These are phyloP conservation scores for Stachybotrys echinatus DNA, from an alignment of 2,329 filamentous ascomycete species.

Conservation along the genomic window DNA sequence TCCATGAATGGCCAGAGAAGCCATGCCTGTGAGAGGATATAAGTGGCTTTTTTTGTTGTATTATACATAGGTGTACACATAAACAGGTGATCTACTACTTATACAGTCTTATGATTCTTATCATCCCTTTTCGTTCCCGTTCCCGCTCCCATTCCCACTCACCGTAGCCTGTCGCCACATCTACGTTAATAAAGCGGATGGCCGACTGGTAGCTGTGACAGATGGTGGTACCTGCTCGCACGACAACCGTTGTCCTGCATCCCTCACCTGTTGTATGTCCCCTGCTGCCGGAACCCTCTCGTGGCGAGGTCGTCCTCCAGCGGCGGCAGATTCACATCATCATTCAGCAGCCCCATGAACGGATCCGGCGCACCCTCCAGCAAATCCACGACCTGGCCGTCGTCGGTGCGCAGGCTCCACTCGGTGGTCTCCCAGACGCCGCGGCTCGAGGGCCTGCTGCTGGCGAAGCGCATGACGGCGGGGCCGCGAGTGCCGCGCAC, in stretches of 20 bases:
- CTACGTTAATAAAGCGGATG: too few relatives aligned
- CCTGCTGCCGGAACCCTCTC: conserved; percentile 49
- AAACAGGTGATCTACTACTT: conserved; percentile 12
- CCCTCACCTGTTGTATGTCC: conserved; percentile 24
- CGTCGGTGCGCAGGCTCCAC: conserved; percentile 74
- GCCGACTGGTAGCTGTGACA: too few relatives aligned
- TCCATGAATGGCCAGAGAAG: conserved; percentile 13
- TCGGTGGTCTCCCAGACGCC: conserved; percentile 78
- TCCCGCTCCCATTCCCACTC: too few relatives aligned
- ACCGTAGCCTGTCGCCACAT: too few relatives aligned
- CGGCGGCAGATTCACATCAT: conserved; percentile 8
- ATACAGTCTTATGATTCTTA: conserved; percentile 11
- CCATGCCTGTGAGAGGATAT: conserved; percentile 9
- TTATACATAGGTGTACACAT: conserved; percentile 28
- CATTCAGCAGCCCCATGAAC: conserved; percentile 49
- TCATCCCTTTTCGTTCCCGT: too few relatives aligned
- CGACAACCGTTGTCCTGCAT: too few relatives aligned
- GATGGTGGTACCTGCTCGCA: too few relatives aligned
- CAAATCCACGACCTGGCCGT: conserved; percentile 62
- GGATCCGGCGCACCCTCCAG: conserved; percentile 65
- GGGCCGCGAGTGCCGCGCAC: conserved; percentile 72
- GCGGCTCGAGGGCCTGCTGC: conserved; percentile 57
- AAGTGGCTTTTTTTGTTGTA: conserved; percentile 28
- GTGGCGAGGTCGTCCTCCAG: conserved; percentile 29
- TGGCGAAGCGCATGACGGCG: conserved; percentile 77